Evolutionary conservation across 2,329 filamentous ascomycete species (phyloP), one percentile per base, ranked within the genome.

Genomic region (Raffaelea arxii): DNA sequence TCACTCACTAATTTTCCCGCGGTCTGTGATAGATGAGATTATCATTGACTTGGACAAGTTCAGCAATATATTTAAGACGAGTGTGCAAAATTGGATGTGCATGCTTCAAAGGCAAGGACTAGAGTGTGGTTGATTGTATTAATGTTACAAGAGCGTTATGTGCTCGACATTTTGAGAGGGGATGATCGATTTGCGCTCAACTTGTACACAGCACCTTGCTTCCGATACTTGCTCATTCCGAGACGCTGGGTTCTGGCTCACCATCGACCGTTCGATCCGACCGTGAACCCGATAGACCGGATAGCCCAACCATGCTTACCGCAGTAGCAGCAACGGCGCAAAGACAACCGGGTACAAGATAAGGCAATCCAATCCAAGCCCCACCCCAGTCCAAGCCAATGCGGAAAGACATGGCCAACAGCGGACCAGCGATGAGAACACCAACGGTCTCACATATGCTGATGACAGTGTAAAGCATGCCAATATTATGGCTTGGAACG

Each of bases 391-490:
- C 37, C 37, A 39, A 22, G 37, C 37, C 37, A n/a, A 21, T 39
- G 21, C 37, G 37, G 37, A 39, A 39, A 4, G 37, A 19, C 37
- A n/a, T 19, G 37, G 37, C 37, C 37, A 39, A 21, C 18, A 39
- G 37, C 37, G 37, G 37, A 14, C 37, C 37, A 6, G 37, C 37
- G 19, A 39, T 22, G 4, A 39, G 18, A 10, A 21, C 9, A 21
- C 37, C 37, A 39, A 39, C 23, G 18, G 37, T 39, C 37, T 39
- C 37, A 21, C 37, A 39, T 39, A 39, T 39, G 37, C 37, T 39
- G 37, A 39, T 39, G 18, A 39, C 18, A 6, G 37, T 39, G 37
- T 39, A 39, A 10, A 39, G 37, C 37, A 39, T 39, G 9, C 37
- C 37, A 14, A 39, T 39, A 39, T 39, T 39, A 21, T 39, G n/a